Evolutionary conservation across 495 filamentous ascomycete genomes (phyloP).

Genomic region (Neurospora tetraspora): DNA sequence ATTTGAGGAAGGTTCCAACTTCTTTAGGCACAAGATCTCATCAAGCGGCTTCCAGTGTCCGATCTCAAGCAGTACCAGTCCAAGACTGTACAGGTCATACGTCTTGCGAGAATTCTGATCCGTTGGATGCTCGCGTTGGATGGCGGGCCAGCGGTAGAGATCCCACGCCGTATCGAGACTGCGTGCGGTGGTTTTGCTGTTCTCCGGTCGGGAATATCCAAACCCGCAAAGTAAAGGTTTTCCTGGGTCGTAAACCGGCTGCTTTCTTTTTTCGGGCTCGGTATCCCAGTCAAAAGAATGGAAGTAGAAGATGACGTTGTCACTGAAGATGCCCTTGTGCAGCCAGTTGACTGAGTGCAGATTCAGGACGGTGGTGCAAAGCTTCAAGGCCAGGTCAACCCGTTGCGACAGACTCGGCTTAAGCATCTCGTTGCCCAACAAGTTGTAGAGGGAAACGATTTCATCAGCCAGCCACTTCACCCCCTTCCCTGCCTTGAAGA

Average conservation of each 20-base stretch:
- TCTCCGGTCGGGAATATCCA: slow-evolving; percentile 21
- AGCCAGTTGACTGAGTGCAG: slow-evolving; percentile 49
- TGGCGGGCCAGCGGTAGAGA: slow-evolving; percentile 21
- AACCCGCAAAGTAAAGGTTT: slow-evolving; percentile 17
- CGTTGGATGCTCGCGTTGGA: slow-evolving; percentile 17
- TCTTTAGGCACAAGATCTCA: slow-evolving; percentile 18
- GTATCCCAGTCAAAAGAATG: too few relatives aligned
- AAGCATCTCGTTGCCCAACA: slow-evolving; percentile 1
- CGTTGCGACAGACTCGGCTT: slow-evolving; percentile 15
- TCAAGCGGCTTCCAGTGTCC: slow-evolving; percentile 41
- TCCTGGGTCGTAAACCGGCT: background rate
- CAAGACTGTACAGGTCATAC: slow-evolving; percentile 43
- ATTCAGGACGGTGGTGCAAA: slow-evolving; percentile 18
- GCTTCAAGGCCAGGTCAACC: slow-evolving; percentile 11
- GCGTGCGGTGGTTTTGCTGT: slow-evolving; percentile 14
- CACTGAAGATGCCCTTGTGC: slow-evolving; percentile 45
- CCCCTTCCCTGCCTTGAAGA: too few relatives aligned
- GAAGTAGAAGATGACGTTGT: slow-evolving; percentile 42
- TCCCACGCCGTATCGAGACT: slow-evolving; percentile 21
- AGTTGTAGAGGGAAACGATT: slow-evolving; percentile 14
- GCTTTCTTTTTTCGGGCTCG: background rate
- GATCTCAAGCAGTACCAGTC: slow-evolving; percentile 40
- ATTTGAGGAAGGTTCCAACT: too few relatives aligned
- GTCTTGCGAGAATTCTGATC: slow-evolving; percentile 31
- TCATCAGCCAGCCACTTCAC: too few relatives aligned